These are phyloP conservation scores for Tephrocybe sp. DNA, from an alignment of 768 basidiomycete genomes.

Conservation along the genomic window DNA sequence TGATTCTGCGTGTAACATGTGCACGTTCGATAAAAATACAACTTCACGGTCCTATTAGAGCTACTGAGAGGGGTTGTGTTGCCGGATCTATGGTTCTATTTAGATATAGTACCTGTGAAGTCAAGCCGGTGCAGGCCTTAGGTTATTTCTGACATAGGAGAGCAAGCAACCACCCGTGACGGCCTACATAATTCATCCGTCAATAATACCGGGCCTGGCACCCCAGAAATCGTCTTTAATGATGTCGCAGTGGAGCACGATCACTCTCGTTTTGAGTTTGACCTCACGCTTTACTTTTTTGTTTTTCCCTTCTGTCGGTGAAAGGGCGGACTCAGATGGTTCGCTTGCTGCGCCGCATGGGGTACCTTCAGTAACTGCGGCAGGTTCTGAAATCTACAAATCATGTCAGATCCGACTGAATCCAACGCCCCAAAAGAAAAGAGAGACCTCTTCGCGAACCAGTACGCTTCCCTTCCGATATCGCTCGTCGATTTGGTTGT, in stretches of 20 bases:
- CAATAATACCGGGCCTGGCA: slow-evolving; percentile 53
- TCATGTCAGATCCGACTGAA: neutral
- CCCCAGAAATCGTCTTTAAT: slow-evolving; percentile 84
- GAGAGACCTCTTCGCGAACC: slow-evolving; percentile 61
- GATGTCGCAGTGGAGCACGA: slow-evolving; percentile 78
- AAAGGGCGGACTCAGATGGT: neutral
- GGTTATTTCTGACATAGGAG: neutral
- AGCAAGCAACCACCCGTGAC: slow-evolving; percentile 1
- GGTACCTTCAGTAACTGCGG: neutral
- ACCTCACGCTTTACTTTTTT: slow-evolving; percentile 29
- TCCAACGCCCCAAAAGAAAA: neutral
- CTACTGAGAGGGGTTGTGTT: too few relatives aligned
- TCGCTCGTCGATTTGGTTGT: slow-evolving; percentile 69
- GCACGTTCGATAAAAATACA: neutral
- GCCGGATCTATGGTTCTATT: too few relatives aligned
- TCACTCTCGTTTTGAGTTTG: slow-evolving; percentile 44
- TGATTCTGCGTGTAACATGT: slow-evolving; percentile 17
- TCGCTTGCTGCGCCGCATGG: neutral
- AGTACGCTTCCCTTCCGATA: slow-evolving; percentile 87
- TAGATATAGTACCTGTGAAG: neutral
- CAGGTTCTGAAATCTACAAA: slow-evolving; percentile 7
- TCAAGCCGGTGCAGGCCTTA: neutral
- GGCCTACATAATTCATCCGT: slow-evolving; percentile 24
- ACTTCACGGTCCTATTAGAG: too few relatives aligned
- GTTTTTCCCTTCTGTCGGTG: slow-evolving; percentile 6